Base-by-base conservation (phyloP, 441 rosid genomes). In the Heliophila coronopifolia region DNA sequence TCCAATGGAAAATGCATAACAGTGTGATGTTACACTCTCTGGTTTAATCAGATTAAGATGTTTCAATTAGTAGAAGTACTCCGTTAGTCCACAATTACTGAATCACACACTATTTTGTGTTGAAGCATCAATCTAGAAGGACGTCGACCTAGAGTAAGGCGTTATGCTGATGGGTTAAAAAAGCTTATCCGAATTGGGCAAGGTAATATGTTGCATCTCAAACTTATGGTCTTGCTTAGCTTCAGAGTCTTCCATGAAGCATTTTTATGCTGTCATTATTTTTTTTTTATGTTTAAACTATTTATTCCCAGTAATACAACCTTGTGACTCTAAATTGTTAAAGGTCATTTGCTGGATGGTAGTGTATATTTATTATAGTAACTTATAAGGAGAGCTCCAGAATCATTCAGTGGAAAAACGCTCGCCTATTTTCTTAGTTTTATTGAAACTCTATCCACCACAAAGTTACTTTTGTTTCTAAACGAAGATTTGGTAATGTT, bases 71-170 rank as follows among this genome's bases (percentile, higher is more conserved):
- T 24, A 55, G 40, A 55, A 26, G 34, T 49, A 14, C 8, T 47
- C 26, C 33, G 15, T 18, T 45, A 16, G 9, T 36, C 28, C 16
- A 62, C 17, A 19, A 24, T 14, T 39, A n/a, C 44, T 58, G 43
- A 58, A 41, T 51, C 32, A 31, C 27, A 30, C 10, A 36, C 31
- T 58, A 16, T 70, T 56, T 58, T 56, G 17, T 65, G 60, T 40
- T 74, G 67, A 58, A 66, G 99, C 74, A 80, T 93, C 52, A 72
- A 86, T 78, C 69, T 93, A 39, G 99, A 77, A 51, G 96, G 86
- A 51, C 99, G 71, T 77, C 88, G 93, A 47, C 94, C 77, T 46
- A 76, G 93, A 79, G 86, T 93, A 47, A 75, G 97, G 81, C 82
- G 84, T 11, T 88, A 88, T 74, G 99, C 99, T 4, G 62, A 55